Percentiles rank a stretch among this genome's conserved stretches.
These are phyloP conservation scores for Brassica rapa DNA, from an alignment of 345 rosid species.

Conservation along the genomic window DNA sequence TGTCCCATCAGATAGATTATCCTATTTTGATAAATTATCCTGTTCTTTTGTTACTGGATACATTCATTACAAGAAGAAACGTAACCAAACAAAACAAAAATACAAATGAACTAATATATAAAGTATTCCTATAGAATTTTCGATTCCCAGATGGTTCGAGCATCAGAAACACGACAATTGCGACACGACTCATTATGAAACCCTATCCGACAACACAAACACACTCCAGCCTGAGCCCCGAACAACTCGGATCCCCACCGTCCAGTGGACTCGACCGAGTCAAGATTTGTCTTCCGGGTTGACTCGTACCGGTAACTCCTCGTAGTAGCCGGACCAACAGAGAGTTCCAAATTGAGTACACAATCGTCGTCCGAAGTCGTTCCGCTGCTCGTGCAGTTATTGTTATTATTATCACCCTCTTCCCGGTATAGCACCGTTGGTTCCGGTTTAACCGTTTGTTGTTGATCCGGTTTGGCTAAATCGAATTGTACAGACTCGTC, in stretches of 20 bases:
- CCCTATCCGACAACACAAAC: constrained; percentile 44
- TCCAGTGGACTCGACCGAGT: constrained; percentile 33
- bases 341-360: constrained; percentile 35
- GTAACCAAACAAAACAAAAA: neutral
- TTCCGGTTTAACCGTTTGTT: constrained; percentile 25
- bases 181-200: constrained; percentile 37
- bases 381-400: constrained; percentile 34
- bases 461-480: constrained; percentile 31
- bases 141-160: constrained; percentile 35
- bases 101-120: constrained; percentile 2
- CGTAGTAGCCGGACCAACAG: constrained; percentile 35
- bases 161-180: constrained; percentile 37
- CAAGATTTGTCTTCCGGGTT: constrained; percentile 3
- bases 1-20: neutral
- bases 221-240: constrained; percentile 17
- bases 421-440: constrained; percentile 24
- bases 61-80: constrained; percentile 14
- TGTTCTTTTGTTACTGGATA: constrained; percentile 1
- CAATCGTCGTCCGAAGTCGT: constrained; percentile 31
- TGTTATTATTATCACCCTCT: constrained; percentile 3
- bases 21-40: constrained; percentile 5
- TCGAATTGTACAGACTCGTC: neutral
- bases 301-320: constrained; percentile 26
- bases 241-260: constrained; percentile 33
- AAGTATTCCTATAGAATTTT: constrained; percentile 17